Conservation (phyloP, 202 grass and related monocot genomes). For the Eragrostis tef region DNA sequence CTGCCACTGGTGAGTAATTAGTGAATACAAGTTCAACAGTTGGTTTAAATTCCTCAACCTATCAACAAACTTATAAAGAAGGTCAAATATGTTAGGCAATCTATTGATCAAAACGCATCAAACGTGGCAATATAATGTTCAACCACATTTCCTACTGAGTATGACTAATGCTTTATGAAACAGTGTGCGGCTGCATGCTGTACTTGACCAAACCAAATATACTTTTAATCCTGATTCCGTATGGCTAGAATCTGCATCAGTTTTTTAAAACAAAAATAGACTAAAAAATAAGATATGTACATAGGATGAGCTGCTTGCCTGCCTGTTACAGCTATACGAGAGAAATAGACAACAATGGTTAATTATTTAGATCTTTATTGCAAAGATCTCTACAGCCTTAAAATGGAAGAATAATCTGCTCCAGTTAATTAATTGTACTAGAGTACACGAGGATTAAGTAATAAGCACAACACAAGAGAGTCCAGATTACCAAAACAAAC, state of each 20-base stretch:
- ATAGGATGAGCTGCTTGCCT: not conserved
- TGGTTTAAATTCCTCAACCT: slow-evolving; percentile 30
- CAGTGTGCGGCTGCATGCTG: not conserved
- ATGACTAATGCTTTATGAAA: not conserved
- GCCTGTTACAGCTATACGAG: not conserved
- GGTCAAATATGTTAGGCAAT: not conserved
- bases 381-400: slow-evolving; percentile 12
- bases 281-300: slow-evolving; percentile 6
- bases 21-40: not conserved
- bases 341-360: slow-evolving; percentile 14
- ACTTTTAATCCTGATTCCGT: not conserved
- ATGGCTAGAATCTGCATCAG: not conserved
- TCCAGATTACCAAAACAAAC: not conserved
- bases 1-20: not conserved
- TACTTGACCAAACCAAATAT: slow-evolving; percentile 27
- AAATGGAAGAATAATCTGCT: not conserved
- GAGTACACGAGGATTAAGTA: slow-evolving; percentile 6
- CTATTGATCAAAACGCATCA: not conserved
- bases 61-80: slow-evolving; percentile 4
- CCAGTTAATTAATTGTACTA: slow-evolving; percentile 23
- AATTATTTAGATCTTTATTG: slow-evolving; percentile 14
- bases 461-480: slow-evolving; percentile 15
- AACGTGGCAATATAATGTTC: too few relatives aligned
- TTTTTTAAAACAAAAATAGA: not conserved
- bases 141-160: not conserved